Evolutionary conservation across 2,329 filamentous ascomycete genomes (phyloP), one percentile per base, ranked within the genome.

Genomic region (Magnaporthales sp.): DNA sequence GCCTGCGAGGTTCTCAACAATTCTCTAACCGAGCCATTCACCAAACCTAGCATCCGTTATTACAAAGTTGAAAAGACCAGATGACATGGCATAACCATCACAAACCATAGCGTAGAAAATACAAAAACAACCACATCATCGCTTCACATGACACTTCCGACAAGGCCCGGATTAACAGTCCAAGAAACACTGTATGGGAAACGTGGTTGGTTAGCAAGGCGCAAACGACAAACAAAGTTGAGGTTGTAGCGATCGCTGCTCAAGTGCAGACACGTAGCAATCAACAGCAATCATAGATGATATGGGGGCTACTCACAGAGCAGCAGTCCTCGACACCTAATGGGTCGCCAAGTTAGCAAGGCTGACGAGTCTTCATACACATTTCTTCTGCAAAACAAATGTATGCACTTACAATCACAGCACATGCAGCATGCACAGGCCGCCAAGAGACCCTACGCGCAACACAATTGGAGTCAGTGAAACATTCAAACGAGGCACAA

Each of bases 391-490:
- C n/a, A 13, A 38, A 38, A 38, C 32, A 38, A 13, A 13, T 38
- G 32, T 51, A 5, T 26, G n/a, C 54, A 58, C 54, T 58, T 83
- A 70, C 79, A 80, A 70, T 84, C 82, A 73, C 82, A 83, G 65
- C 79, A 78, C 70, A 83, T 79, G 70, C 83, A 81, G 69, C 79
- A 80, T 66, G 81, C 77, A 71, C 81, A 84, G 74, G 82, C 84
- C 72, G 81, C 83, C 72, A 81, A 83, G 54, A 82, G 70, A 15
- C 78, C 54, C 54, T 58, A 26, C n/a, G 24, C 24, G n/a, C 54
- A 26, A 58, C 22, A 58, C 22, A n/a, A 51, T 8, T 2, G n/a
- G 9, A 24, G 54, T 58, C 54, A 58, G 54, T 22, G 26, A 58
- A 58, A n/a, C 8, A 9, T 24, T 58, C 10, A 27, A 15, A 24